These are phyloP conservation scores for Buxus sempervirens DNA, from an alignment of 164 flowering plant genomes.

Conservation along the genomic window DNA sequence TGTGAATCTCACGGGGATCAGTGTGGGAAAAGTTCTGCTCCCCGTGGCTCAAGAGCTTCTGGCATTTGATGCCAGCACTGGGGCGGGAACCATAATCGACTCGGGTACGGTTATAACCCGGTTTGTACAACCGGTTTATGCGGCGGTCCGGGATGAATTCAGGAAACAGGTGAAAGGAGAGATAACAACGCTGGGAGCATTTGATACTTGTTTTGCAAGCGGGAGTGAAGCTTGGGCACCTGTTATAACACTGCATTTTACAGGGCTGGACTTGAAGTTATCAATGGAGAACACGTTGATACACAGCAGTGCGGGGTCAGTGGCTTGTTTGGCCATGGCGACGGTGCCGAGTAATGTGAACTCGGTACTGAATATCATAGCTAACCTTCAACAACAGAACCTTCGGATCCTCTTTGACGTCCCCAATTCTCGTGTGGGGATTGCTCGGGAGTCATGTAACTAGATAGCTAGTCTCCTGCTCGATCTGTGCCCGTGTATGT, in stretches of 20 bases:
- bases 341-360: slow-evolving; percentile 68
- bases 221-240: slow-evolving; percentile 47
- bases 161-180: slow-evolving; percentile 53
- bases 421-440: slow-evolving; percentile 65
- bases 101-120: slow-evolving; percentile 92
- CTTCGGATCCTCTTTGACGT: slow-evolving; percentile 68
- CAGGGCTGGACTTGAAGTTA: slow-evolving; percentile 58
- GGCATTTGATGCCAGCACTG: slow-evolving; percentile 64
- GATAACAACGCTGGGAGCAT: slow-evolving; percentile 60
- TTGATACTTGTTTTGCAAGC: slow-evolving; percentile 74
- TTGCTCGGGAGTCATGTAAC: slow-evolving; percentile 75
- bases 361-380: slow-evolving; percentile 74
- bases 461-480: slow-evolving; percentile 17
- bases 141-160: slow-evolving; percentile 57
- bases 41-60: slow-evolving; percentile 45
- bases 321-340: slow-evolving; percentile 89
- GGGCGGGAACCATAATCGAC: slow-evolving; percentile 85
- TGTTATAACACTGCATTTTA: slow-evolving; percentile 57
- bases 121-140: slow-evolving; percentile 60
- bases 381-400: slow-evolving; percentile 91
- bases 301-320: slow-evolving; percentile 66
- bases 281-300: slow-evolving; percentile 79
- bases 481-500: neutral
- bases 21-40: slow-evolving; percentile 56
- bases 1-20: slow-evolving; percentile 75